Conservation (phyloP, 140 eudicot species). For the Erigeron philadelphicus region DNA sequence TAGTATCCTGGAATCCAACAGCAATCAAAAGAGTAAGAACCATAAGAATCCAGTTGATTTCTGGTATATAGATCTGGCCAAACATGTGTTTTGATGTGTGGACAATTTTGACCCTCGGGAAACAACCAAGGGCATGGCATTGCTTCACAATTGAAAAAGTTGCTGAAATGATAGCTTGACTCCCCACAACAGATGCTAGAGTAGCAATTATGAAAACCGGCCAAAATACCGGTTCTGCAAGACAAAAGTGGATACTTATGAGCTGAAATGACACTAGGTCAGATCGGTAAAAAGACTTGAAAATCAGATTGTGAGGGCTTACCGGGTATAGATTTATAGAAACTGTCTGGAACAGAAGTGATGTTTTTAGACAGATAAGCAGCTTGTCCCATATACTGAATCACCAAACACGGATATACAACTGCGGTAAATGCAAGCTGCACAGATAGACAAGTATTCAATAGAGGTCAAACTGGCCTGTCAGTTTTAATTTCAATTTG, state of each 20-base stretch:
- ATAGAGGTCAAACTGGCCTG: constrained; percentile 9
- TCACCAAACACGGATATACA: constrained; percentile 83
- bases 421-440: constrained; percentile 50
- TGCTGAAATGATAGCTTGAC: constrained; percentile 91
- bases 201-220: constrained; percentile 82
- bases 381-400: constrained; percentile 98
- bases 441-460: too few relatives aligned
- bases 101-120: constrained; percentile 88
- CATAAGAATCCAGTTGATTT: constrained; percentile 96
- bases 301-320: constrained; percentile 27
- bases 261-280: constrained; percentile 3
- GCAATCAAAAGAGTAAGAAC: constrained; percentile 74
- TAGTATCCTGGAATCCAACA: constrained; percentile 77
- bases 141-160: constrained; percentile 89
- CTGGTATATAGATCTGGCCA: constrained; percentile 93
- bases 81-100: constrained; percentile 81
- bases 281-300: constrained; percentile 15
- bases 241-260: constrained; percentile 10
- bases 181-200: constrained; percentile 80
- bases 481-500: background rate
- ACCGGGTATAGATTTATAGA: constrained; percentile 89
- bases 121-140: constrained; percentile 91
- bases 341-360: constrained; percentile 54
- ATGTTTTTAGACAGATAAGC: constrained; percentile 75
- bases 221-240: constrained; percentile 72